Evolutionary conservation across 352 stramenopile genomes (phyloP).

Genomic region (Phytopythium ostracodes): DNA sequence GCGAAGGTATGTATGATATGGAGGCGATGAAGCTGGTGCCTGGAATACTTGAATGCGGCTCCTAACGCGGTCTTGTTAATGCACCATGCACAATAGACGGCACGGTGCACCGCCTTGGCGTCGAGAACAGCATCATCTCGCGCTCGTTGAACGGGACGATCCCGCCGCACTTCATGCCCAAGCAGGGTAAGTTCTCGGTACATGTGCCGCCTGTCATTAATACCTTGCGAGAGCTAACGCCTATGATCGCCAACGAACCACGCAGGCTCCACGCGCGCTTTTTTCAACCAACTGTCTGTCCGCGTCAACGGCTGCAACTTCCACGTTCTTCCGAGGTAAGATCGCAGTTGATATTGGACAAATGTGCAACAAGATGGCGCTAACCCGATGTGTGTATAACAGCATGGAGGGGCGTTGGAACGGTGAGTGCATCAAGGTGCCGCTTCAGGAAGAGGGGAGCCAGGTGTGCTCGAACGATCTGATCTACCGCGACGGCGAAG

Average conservation of each 20-base stretch:
- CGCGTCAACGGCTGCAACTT: slow-evolving; percentile 83
- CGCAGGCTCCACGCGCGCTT: slow-evolving; percentile 40
- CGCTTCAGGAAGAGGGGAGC: slow-evolving; percentile 66
- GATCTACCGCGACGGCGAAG: slow-evolving; percentile 79
- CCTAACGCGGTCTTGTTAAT: not conserved
- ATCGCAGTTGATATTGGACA: not conserved
- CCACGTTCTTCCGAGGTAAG: slow-evolving; percentile 67
- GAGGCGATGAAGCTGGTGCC: not conserved
- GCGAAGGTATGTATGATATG: slow-evolving; percentile 37
- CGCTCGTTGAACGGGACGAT: slow-evolving; percentile 42
- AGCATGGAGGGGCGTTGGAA: slow-evolving; percentile 88
- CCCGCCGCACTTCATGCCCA: slow-evolving; percentile 47
- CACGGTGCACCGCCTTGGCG: slow-evolving; percentile 73
- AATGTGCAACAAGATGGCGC: not conserved
- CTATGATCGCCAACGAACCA: not conserved
- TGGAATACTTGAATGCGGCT: not conserved
- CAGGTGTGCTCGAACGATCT: slow-evolving; percentile 87
- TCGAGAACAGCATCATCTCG: slow-evolving; percentile 84
- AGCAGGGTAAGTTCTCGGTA: slow-evolving; percentile 32
- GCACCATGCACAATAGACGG: slow-evolving; percentile 31
- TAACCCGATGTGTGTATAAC: not conserved
- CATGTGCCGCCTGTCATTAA: not conserved
- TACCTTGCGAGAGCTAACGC: slow-evolving; percentile 1
- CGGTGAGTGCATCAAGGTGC: slow-evolving; percentile 71
- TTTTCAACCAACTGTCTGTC: slow-evolving; percentile 88